phyloP scores from a whole-genome alignment of 371 early-diverging fungal genomes.

The Mucor velutinosus region DNA sequence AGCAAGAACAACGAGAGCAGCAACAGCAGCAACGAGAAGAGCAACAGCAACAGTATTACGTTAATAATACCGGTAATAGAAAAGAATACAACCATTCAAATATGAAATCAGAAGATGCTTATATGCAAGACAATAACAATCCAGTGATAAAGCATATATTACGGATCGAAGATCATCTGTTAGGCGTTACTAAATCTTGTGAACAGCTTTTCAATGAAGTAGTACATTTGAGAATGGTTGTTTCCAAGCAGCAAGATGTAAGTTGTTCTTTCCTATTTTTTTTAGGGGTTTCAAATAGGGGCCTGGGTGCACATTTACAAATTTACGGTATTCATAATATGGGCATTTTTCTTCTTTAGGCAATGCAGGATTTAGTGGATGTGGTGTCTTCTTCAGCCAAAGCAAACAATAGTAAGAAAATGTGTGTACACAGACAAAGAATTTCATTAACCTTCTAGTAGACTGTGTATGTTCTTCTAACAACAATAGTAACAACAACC shows the following conservation, averaged over 20 bases:
- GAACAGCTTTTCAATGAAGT: conserved; percentile 29
- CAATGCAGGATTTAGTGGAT: conserved; percentile 34
- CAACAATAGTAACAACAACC: conserved; percentile 12
- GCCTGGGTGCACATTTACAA: not conserved
- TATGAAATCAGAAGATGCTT: not conserved
- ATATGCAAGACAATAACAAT: not conserved
- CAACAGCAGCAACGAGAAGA: conserved; percentile 12
- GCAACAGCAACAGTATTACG: conserved; percentile 1
- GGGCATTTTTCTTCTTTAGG: conserved; percentile 22
- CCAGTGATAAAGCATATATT: conserved; percentile 19
- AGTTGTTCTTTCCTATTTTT: conserved; percentile 1
- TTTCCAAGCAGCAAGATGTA: conserved; percentile 42
- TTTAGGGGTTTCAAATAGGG: not conserved
- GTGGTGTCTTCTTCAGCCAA: conserved; percentile 19
- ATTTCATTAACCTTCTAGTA: not conserved
- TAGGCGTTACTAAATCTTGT: conserved; percentile 22
- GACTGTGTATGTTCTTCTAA: conserved; percentile 12
- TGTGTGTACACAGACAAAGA: not conserved
- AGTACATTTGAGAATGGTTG: conserved; percentile 22
- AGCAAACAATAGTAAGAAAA: conserved; percentile 16
- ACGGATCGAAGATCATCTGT: conserved; percentile 28
- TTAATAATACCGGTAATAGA: not conserved
- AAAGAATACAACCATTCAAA: not conserved
- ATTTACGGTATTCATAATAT: not conserved
- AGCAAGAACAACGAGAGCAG: not conserved